These are phyloP conservation scores for Cryphonectria carpinicola DNA, from an alignment of 2,329 filamentous ascomycete species.

Conservation along the genomic window DNA sequence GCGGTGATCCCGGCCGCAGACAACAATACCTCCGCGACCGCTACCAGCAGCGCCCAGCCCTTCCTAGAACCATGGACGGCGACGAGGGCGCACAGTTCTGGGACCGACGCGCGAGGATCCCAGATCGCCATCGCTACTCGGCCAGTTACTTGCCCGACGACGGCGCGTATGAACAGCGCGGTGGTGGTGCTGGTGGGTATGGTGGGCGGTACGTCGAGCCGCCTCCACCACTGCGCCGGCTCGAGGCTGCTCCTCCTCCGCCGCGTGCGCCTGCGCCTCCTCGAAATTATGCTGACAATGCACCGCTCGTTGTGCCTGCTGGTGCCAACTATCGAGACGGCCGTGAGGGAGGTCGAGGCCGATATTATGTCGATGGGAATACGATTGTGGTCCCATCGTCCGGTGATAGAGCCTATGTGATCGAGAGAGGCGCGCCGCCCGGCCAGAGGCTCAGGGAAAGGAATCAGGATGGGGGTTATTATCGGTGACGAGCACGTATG, in stretches of 20 bases:
- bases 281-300: slow-evolving; percentile 7
- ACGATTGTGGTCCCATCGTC: slow-evolving; percentile 24
- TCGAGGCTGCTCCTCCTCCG: background rate
- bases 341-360: background rate
- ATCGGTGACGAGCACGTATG: slow-evolving; percentile 8
- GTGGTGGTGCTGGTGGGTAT: background rate
- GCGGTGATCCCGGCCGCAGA: slow-evolving; percentile 12
- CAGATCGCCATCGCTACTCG: background rate
- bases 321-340: slow-evolving; percentile 1
- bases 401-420: slow-evolving; percentile 18
- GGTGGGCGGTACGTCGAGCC: slow-evolving; percentile 4
- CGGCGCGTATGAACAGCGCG: background rate
- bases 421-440: slow-evolving; percentile 18
- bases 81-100: slow-evolving; percentile 10
- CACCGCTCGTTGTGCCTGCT: slow-evolving; percentile 10
- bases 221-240: background rate
- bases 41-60: slow-evolving; percentile 1
- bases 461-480: slow-evolving; percentile 16
- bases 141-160: slow-evolving; percentile 6
- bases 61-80: slow-evolving; percentile 14
- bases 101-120: slow-evolving; percentile 14
- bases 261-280: slow-evolving; percentile 18
- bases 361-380: slow-evolving; percentile 25
- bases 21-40: slow-evolving; percentile 9
- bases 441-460: slow-evolving; percentile 15